A percentile compares a stretch with the other conserved stretches of the same genome.
phyloP scores from a whole-genome alignment of 305 asterid genomes.

The Salvia sclarea region DNA sequence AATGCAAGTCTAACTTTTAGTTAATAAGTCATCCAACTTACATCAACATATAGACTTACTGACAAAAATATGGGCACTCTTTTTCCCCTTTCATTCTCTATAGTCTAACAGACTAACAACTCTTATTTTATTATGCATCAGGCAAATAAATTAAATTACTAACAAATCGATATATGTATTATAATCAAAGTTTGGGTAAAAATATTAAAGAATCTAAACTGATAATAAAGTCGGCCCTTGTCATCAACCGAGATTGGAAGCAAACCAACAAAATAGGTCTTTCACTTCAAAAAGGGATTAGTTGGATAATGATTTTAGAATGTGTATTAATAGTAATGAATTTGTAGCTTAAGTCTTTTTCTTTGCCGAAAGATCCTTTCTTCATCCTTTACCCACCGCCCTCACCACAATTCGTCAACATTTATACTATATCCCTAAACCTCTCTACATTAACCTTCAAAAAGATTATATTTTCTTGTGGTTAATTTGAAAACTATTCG shows the following conservation, averaged over 20 bases:
- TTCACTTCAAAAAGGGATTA: not conserved
- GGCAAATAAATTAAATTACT: not conserved
- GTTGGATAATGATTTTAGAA: not conserved
- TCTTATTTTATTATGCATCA: not conserved
- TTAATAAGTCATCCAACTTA: too few species aligned
- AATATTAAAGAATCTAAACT: conserved; percentile 8
- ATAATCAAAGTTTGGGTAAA: not conserved
- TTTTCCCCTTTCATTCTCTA: too few species aligned
- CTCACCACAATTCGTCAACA: conserved; percentile 21
- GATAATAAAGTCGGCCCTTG: conserved; percentile 5
- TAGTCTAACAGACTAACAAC: too few species aligned
- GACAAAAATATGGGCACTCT: too few species aligned
- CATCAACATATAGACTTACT: too few species aligned
- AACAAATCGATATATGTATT: not conserved
- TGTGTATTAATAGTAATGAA: not conserved
- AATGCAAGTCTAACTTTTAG: too few species aligned
- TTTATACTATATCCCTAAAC: not conserved
- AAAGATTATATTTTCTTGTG: not conserved
- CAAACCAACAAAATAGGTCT: conserved; percentile 6
- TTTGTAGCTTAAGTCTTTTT: conserved; percentile 13
- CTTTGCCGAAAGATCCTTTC: conserved; percentile 45
- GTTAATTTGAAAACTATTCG: not conserved
- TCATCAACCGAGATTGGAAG: conserved; percentile 7
- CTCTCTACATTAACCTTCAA: not conserved
- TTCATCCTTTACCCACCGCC: conserved; percentile 37